Percentiles rank a stretch among this genome's conserved stretches.
These are phyloP conservation scores for Lachancea dasiensis DNA, from an alignment of 805 yeast species.

Conservation along the genomic window DNA sequence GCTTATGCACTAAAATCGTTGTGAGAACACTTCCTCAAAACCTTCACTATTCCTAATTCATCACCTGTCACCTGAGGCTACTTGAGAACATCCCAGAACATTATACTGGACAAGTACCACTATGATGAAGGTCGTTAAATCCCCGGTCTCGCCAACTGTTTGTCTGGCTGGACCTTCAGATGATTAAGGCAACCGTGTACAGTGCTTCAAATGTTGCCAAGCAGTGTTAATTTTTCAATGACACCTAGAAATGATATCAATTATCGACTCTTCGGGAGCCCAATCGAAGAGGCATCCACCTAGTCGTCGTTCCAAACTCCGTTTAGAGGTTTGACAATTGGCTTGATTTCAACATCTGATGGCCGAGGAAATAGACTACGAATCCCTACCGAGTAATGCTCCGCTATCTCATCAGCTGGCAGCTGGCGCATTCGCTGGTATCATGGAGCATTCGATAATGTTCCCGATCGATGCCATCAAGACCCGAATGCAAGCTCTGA, in stretches of 20 bases:
- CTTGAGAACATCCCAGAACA: too few relatives aligned
- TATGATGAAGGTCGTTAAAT: too few relatives aligned
- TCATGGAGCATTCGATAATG: constrained; percentile 97
- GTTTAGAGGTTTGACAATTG: background rate
- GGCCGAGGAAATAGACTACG: constrained; percentile 69
- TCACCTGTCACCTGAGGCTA: too few relatives aligned
- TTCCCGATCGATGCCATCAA: constrained; percentile 94
- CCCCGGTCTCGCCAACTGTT: too few relatives aligned
- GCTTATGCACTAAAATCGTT: too few relatives aligned
- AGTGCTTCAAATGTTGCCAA: too few relatives aligned
- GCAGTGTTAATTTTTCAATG: too few relatives aligned
- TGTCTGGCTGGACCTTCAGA: too few relatives aligned
- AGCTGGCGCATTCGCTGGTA: constrained; percentile 99
- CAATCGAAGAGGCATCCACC: background rate
- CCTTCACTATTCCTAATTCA: too few relatives aligned
- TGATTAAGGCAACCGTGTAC: too few relatives aligned
- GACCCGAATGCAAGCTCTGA: constrained; percentile 74
- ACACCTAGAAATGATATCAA: background rate
- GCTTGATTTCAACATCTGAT: constrained; percentile 1
- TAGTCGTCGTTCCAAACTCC: background rate
- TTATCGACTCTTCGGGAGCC: background rate
- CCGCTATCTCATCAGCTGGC: constrained; percentile 72
- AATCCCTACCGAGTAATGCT: constrained; percentile 82
- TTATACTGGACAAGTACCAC: too few relatives aligned
- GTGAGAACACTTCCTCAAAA: too few relatives aligned